Base-by-base conservation (phyloP, 805 yeast species). In the Kodamaea sagamina region DNA sequence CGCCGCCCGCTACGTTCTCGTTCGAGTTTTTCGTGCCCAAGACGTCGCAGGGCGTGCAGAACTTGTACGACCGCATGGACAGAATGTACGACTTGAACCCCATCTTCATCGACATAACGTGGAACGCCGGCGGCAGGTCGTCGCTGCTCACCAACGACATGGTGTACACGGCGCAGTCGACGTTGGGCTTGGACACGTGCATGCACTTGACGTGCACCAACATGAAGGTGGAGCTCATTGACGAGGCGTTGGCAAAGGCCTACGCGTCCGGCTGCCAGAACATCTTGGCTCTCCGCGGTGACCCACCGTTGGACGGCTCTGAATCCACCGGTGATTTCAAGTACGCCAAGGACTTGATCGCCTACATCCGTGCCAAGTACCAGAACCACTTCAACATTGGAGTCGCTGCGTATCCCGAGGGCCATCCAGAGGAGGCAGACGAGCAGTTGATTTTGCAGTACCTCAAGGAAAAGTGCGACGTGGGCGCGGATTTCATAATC, bases 201-300 rank as follows among this genome's bases (percentile, higher is more conserved):
- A 90, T 93, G 97, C 99, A 93, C 64, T 74, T 93, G 66, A 93
- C 99, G 2, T 93, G 99, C 59, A 89, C 97, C 12, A 92, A 90
- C 57, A 93, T 93, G 99, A 80, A 89, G 21, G 72, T 81, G 21
- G 79, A 77, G 31, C 71, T 84, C 50, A 86, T 93, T 49, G 97
- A 90, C 58, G 77, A 81, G 46, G 98, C 99, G 4, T 74, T 92
- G 51, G 75, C 81, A 46, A 81, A 81, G 47, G 99, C 98, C 0
- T 87, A 83, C 59, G 78, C 81, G 21, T 83, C 96, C 0, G 99
- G 99, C 2, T 93, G 99, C 63, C 95, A 89, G 59, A 92, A 92
- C 63, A 92, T 93, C 48, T 71, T 93, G 55, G 99, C 99, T 0
- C 74, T 93, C 32, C 77, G 99, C 57, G 99, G 99, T 18, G 99